These are phyloP conservation scores for Sugiyamaella americana DNA, from an alignment of 805 yeast species.

Conservation along the genomic window DNA sequence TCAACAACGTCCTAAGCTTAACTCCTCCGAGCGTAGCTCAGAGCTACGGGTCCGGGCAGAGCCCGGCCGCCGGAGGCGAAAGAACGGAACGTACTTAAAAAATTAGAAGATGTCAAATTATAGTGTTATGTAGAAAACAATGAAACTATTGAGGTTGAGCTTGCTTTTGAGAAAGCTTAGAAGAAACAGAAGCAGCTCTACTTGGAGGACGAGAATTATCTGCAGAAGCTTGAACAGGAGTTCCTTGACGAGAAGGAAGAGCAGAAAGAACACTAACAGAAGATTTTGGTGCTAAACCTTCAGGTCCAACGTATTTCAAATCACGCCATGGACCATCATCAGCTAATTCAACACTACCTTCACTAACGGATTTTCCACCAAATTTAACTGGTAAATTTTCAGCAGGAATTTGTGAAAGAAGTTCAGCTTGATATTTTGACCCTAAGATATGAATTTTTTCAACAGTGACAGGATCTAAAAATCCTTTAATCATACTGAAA, in stretches of 20 bases:
- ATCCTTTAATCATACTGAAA: constrained; percentile 83
- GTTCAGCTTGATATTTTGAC: constrained; percentile 67
- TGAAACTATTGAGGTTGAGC: background rate
- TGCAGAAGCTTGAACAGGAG: background rate
- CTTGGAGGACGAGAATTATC: background rate
- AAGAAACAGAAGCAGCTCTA: background rate
- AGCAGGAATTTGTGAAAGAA: constrained; percentile 85
- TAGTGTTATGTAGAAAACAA: too few relatives aligned
- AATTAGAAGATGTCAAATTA: too few relatives aligned
- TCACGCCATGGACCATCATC: constrained; percentile 99
- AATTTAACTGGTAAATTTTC: constrained; percentile 88
- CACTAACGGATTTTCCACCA: constrained; percentile 74
- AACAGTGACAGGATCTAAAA: constrained; percentile 95
- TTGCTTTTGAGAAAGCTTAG: background rate
- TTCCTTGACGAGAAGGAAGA: constrained; percentile 1
- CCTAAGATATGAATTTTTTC: constrained; percentile 89
- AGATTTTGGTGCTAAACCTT: constrained; percentile 75
- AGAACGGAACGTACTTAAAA: too few relatives aligned
- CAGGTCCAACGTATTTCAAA: constrained; percentile 80
- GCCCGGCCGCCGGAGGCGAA: too few relatives aligned
- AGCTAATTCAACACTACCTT: constrained; percentile 73
- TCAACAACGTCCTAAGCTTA: too few relatives aligned
- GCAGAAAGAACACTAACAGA: background rate
- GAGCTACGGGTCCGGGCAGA: too few relatives aligned
- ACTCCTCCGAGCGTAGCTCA: too few relatives aligned